Base-by-base conservation (phyloP, 1,284 basidiomycete genomes). In the Apiotrichum laibachii region DNA sequence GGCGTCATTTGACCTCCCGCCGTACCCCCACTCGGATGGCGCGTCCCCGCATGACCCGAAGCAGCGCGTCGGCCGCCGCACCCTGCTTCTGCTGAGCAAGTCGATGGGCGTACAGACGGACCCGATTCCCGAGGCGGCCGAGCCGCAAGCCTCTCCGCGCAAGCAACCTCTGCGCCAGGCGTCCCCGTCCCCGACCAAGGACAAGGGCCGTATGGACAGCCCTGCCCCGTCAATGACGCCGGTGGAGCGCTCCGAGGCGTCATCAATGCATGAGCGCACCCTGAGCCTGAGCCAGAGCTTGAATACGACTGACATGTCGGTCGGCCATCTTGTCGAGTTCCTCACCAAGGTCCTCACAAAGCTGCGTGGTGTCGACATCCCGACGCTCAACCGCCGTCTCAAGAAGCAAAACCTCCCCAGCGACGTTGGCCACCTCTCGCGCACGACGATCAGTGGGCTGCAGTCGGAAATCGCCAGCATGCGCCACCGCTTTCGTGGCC, bases 371-470 rank as follows among this genome's bases (percentile, higher is more conserved):
- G 88, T 93, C 1, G 94, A 99, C 67, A 87, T 94, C 1, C 82
- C 89, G 33, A 93, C 92, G 0, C 82, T 99, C 43, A 90, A 90
- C 46, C 88, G 89, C 59, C 86, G 95, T 16, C 81, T 99, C 46
- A 95, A 93, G 77, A 87, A 92, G 49, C 95, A 98, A 66, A 85
- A 94, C 69, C 82, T 98, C 2, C 78, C 84, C 0, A 88, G 85
- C 57, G 94, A 98, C 68, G 84, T 98, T 19, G 85, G 86, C 16
- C 90, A 97, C 70, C 82, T 98, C 18, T 94, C 93, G 0, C 86
- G 88, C 43, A 85, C 85, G 21, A 97, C 92, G 0, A 83, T 98
- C 58, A 84, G 85, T 58, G 82, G 83, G 44, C 87, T 98, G 53
- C 73, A 92, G 18, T 78, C 82, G 39, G 94, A 99, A 57, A 81